phyloP scores from a whole-genome alignment of 805 yeast genomes.

The Saccharomycopsis schoenii region DNA sequence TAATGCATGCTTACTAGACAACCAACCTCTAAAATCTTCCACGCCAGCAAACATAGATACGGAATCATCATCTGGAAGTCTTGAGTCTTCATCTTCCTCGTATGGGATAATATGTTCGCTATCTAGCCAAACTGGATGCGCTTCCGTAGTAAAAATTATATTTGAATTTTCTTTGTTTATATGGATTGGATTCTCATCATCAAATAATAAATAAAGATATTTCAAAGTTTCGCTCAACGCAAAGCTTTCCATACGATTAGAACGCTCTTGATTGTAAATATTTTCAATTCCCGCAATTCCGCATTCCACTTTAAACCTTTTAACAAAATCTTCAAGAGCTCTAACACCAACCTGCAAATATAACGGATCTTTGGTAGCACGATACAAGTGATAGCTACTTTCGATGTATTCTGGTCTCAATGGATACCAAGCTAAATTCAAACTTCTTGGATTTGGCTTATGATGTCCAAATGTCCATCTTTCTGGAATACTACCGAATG shows the following conservation, averaged over 20 bases:
- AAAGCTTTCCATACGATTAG: constrained; percentile 87
- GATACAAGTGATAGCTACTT: constrained; percentile 71
- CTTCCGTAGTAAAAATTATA: constrained; percentile 71
- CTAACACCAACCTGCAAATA: constrained; percentile 67
- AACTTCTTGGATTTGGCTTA: constrained; percentile 8
- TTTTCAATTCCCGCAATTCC: constrained; percentile 77
- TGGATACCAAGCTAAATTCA: constrained; percentile 82
- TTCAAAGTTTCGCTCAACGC: constrained; percentile 82
- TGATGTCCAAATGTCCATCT: constrained; percentile 49
- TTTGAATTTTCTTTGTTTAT: constrained; percentile 26
- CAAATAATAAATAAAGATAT: constrained; percentile 72
- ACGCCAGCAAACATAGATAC: background rate
- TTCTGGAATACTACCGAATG: constrained; percentile 77
- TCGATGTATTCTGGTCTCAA: constrained; percentile 87
- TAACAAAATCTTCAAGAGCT: constrained; percentile 45
- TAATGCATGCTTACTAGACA: background rate
- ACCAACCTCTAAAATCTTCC: background rate
- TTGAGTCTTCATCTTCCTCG: constrained; percentile 14
- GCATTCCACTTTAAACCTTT: constrained; percentile 48
- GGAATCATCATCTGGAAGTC: constrained; percentile 8
- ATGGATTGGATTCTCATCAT: constrained; percentile 48
- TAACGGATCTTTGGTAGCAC: constrained; percentile 81
- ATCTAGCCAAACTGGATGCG: constrained; percentile 79
- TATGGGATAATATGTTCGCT: constrained; percentile 25
- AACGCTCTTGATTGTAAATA: constrained; percentile 47